A percentile compares a stretch with the other conserved stretches of the same genome.
These are phyloP conservation scores for Leucosporidium creatinivorum DNA, from an alignment of 768 basidiomycete genomes.

Conservation along the genomic window DNA sequence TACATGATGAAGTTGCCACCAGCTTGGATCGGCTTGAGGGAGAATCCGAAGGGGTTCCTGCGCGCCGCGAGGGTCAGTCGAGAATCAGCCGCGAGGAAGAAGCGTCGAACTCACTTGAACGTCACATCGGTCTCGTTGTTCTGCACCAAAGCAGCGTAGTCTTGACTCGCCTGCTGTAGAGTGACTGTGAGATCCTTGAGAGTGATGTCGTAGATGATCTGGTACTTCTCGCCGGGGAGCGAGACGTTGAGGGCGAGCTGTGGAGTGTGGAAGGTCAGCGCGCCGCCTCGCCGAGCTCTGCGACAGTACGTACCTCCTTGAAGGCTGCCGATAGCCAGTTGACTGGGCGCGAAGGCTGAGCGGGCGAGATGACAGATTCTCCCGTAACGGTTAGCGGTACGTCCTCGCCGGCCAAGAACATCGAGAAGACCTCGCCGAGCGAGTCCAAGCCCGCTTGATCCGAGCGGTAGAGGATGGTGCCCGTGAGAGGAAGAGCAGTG, in stretches of 20 bases:
- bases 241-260: slow-evolving; percentile 56
- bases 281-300: too few relatives aligned
- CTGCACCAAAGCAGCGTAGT: slow-evolving; percentile 43
- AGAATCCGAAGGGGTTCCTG: slow-evolving; percentile 70
- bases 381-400: slow-evolving; percentile 40
- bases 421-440: slow-evolving; percentile 59
- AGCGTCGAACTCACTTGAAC: neutral
- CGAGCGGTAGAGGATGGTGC: slow-evolving; percentile 19
- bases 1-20: slow-evolving; percentile 48
- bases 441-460: slow-evolving; percentile 42
- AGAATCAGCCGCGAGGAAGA: slow-evolving; percentile 36
- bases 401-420: slow-evolving; percentile 58
- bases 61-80: slow-evolving; percentile 50
- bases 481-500: slow-evolving; percentile 50
- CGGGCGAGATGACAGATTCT: slow-evolving; percentile 55
- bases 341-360: slow-evolving; percentile 43
- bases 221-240: slow-evolving; percentile 52
- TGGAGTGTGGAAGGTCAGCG: too few relatives aligned
- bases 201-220: slow-evolving; percentile 48
- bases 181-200: slow-evolving; percentile 54
- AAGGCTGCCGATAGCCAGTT: slow-evolving; percentile 63
- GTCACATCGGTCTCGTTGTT: slow-evolving; percentile 26
- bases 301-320: slow-evolving; percentile 38
- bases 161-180: slow-evolving; percentile 50
- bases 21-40: slow-evolving; percentile 56